These are phyloP conservation scores for Amylocystis lapponica DNA, from an alignment of 768 basidiomycete species.

Conservation along the genomic window DNA sequence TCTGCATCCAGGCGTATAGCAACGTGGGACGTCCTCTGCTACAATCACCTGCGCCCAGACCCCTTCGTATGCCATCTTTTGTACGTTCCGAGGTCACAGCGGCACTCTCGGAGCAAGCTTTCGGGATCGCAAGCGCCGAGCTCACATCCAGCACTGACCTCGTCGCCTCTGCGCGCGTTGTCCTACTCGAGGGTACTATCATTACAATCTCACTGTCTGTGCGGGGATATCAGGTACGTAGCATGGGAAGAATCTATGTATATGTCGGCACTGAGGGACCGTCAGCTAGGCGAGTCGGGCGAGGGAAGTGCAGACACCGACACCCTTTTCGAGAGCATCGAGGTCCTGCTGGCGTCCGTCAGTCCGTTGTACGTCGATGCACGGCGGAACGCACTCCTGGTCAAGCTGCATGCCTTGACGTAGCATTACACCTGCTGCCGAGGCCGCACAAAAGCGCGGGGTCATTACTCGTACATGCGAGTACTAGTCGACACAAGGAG, in stretches of 20 bases:
- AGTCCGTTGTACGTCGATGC: constrained; percentile 50
- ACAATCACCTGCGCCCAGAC: too few relatives aligned
- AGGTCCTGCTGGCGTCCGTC: constrained; percentile 46
- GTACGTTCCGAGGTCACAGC: constrained; percentile 47
- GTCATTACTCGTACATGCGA: too few relatives aligned
- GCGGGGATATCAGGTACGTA: constrained; percentile 52
- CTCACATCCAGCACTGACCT: constrained; percentile 32
- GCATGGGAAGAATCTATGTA: not conserved
- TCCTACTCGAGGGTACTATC: constrained; percentile 48
- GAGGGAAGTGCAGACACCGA: constrained; percentile 7
- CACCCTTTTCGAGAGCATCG: constrained; percentile 50
- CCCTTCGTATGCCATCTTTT: too few relatives aligned
- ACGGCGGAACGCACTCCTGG: constrained; percentile 40
- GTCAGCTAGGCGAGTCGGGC: constrained; percentile 19
- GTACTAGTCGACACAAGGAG: too few relatives aligned
- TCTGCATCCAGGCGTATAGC: too few relatives aligned
- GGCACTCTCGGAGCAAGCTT: constrained; percentile 54
- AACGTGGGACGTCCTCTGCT: too few relatives aligned
- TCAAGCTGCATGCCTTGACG: constrained; percentile 45
- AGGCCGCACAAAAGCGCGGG: too few relatives aligned
- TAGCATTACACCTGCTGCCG: too few relatives aligned
- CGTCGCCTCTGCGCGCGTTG: constrained; percentile 49
- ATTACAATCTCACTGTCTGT: constrained; percentile 43
- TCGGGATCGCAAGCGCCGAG: constrained; percentile 45
- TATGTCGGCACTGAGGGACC: constrained; percentile 10